Percentiles rank a stretch among this genome's conserved stretches.
phyloP scores from a whole-genome alignment of 371 early-diverging fungal species.

The Mucor circinelloides region DNA sequence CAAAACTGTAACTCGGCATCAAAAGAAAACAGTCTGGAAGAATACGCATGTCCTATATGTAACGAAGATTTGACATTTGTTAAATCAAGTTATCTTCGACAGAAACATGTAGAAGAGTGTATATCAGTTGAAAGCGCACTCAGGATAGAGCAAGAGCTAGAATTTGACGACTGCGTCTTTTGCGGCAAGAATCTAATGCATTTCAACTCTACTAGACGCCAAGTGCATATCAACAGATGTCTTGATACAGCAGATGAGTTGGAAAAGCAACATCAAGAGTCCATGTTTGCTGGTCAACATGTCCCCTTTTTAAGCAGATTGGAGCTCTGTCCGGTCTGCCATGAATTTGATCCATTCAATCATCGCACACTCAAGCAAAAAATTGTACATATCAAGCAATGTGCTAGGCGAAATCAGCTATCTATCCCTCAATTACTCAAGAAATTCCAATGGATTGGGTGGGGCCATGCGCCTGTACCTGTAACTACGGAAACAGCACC shows the following conservation, averaged over 20 bases:
- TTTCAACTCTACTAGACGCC: slow-evolving; percentile 13
- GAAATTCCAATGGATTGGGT: slow-evolving; percentile 36
- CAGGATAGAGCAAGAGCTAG: slow-evolving; percentile 7
- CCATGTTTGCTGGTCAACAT: slow-evolving; percentile 23
- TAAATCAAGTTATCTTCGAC: slow-evolving; percentile 28
- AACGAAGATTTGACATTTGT: slow-evolving; percentile 14
- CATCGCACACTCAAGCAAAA: slow-evolving; percentile 16
- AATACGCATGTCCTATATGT: slow-evolving; percentile 37
- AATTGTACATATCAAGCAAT: slow-evolving; percentile 30
- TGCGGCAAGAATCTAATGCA: slow-evolving; percentile 32
- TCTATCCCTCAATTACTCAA: slow-evolving; percentile 22
- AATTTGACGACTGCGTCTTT: slow-evolving; percentile 33
- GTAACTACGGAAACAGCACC: background rate
- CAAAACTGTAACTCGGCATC: background rate
- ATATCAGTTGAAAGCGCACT: background rate
- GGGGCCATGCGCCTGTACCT: slow-evolving; percentile 28
- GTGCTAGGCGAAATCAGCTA: slow-evolving; percentile 14
- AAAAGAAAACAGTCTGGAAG: background rate
- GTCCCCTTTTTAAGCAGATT: slow-evolving; percentile 23
- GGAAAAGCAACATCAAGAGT: slow-evolving; percentile 8
- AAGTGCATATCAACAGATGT: slow-evolving; percentile 34
- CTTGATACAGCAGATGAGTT: slow-evolving; percentile 23
- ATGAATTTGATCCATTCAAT: slow-evolving; percentile 19
- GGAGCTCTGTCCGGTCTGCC: slow-evolving; percentile 34
- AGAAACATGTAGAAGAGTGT: slow-evolving; percentile 37